Evolutionary conservation across 2,329 filamentous ascomycete genomes (phyloP), one percentile per base, ranked within the genome.

Genomic region (Pestalotiopsis sp.): DNA sequence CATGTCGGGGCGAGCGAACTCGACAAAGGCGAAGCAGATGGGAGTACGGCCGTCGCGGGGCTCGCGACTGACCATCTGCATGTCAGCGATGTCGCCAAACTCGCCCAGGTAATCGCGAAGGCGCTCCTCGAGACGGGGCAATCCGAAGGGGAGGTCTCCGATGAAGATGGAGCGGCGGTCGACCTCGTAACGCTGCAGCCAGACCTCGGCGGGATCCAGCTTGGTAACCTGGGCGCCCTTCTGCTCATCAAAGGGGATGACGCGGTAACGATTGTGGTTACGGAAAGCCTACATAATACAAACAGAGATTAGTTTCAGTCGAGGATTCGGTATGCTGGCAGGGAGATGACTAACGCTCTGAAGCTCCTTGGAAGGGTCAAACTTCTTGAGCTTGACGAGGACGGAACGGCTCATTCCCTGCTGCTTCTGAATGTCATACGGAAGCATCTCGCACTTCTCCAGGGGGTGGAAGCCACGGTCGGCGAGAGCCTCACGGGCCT

Each of bases 321-420:
- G 6, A 31, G 12, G 12, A 25, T 52, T 20, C 11, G 4, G 9
- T 20, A 11, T 6, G 12, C 17, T 25, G 7, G 4, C 12, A 64
- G 9, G 1, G 2, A 38, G 17, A 38, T 20, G 41, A 66, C 85
- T 80, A 78, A 88, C 86, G 31, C 78, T 73, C 38, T 83, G 78
- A 4, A 88, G 82, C 68, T 88, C 83, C 25, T 87, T 82, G 27
- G 77, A 79, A 3, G 83, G 78, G 69, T 89, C 85, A 64, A 87
- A 90, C 70, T 80, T 81, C 56, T 80, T 77, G 70, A 85, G 90
- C 31, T 84, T 81, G 38, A 88, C 82, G 4, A 87, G 71, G 1
- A 87, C 79, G 2, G 67, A 59, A 7, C 81, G 77, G 12, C 76
- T 76, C 7, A 85, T 73, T 0, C 75, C 73, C 67, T 83, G 76